Evolutionary conservation across 2,329 filamentous ascomycete genomes (phyloP), one percentile per base, ranked within the genome.

Genomic region (Phaeophleospora eucalypticola): DNA sequence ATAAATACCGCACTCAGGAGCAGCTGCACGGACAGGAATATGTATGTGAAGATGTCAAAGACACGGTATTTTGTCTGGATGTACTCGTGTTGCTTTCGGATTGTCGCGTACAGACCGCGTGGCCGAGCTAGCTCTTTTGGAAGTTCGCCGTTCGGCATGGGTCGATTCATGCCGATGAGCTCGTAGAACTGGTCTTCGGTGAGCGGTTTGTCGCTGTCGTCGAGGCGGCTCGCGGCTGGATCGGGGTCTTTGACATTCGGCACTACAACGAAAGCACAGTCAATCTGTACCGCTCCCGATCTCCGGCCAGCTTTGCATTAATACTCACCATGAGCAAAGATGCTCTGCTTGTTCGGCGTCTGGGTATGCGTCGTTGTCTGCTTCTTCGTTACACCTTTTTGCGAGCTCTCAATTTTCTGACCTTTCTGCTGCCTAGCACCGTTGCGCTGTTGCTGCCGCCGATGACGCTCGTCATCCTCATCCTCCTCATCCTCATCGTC

Each of bases 1-100:
- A 68, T 67, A 40, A 68, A 62, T 1, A 66, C 53, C 8, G 65
- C 65, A 20, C 59, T 61, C 8, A 68, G 51, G 10, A 66, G 35
- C 20, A 68, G 56, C 43, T 68, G 65, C 3, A 61, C 36, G 1
- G 63, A 52, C 15, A 69, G 53, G 29, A 65, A 55, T 33, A 58
- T 52, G 50, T 65, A 64, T 4, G 54, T 57, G 4, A 61, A 34
- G 17, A 59, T 32, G 20, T 62, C 61, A 53, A 63, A 68, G 42
- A 64, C 40, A 18, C 50, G 52, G 45, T 64, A 64, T 36, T 64
- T 61, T n/a, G 32, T 53, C 43, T 61, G 51, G 34, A 56, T 53
- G 33, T 59, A 57, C 4, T 46, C 20, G n/a, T 56, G 44, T 21
- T 48, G 40, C 19, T 42, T 34, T 12, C 47, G 33, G 14, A 65